Evolutionary conservation across 495 filamentous ascomycete genomes (phyloP).

Genomic region (Xylaria acuta): DNA sequence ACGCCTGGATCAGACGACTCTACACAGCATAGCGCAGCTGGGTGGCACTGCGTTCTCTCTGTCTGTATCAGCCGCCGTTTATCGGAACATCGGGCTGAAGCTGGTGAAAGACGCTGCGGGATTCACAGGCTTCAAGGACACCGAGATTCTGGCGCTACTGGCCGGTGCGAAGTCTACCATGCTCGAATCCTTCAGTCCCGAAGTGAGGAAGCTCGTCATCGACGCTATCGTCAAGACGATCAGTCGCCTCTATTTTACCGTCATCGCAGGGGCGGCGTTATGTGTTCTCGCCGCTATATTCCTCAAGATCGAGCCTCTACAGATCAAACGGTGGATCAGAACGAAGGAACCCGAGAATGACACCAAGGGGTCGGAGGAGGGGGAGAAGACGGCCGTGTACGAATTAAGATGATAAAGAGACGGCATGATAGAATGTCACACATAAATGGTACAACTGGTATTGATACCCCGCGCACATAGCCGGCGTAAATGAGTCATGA

Average conservation of each 20-base stretch:
- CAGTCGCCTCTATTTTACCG: constrained; percentile 53
- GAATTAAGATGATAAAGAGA: constrained; percentile 15
- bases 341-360: neutral
- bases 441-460: constrained; percentile 21
- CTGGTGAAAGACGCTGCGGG: constrained; percentile 43
- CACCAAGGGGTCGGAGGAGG: neutral
- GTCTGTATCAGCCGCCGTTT: constrained; percentile 61
- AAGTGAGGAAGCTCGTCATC: constrained; percentile 42
- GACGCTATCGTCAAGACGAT: constrained; percentile 53
- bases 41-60: constrained; percentile 57
- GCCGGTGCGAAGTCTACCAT: constrained; percentile 50
- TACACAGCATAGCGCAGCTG: constrained; percentile 61
- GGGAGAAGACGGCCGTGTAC: neutral
- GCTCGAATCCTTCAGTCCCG: constrained; percentile 18
- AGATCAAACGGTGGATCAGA: constrained; percentile 3
- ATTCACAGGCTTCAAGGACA: constrained; percentile 28
- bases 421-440: neutral
- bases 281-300: constrained; percentile 31
- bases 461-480: constrained; percentile 23
- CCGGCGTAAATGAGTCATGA: constrained; percentile 15
- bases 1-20: constrained; percentile 54
- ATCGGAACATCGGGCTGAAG: constrained; percentile 53
- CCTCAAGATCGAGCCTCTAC: constrained; percentile 12
- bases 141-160: constrained; percentile 51
- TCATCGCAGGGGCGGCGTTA: constrained; percentile 51